These are phyloP conservation scores for Phaseolus coccineus DNA, from an alignment of 331 rosid genomes.

Conservation along the genomic window DNA sequence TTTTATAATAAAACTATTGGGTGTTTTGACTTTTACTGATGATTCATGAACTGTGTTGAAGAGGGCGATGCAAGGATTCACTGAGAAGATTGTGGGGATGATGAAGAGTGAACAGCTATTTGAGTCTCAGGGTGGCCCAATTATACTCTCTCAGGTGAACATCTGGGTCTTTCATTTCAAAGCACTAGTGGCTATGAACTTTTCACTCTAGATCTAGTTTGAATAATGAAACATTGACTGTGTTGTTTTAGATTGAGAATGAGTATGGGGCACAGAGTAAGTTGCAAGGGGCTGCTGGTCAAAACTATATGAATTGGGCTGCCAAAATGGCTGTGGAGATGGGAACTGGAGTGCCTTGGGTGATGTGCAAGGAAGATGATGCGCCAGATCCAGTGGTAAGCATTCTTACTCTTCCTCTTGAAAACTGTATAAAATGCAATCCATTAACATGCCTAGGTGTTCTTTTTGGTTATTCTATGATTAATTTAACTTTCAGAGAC, in stretches of 20 bases:
- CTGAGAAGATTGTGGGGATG: constrained; percentile 84
- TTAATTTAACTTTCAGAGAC: background rate
- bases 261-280: constrained; percentile 76
- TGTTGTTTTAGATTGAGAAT: constrained; percentile 72
- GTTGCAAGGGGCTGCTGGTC: constrained; percentile 65
- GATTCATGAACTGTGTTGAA: constrained; percentile 44
- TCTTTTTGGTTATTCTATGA: constrained; percentile 12
- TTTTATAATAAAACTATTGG: background rate
- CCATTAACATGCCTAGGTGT: constrained; percentile 5
- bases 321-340: constrained; percentile 80
- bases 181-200: constrained; percentile 9
- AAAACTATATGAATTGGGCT: constrained; percentile 78
- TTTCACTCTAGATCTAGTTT: constrained; percentile 29
- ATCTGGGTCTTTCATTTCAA: background rate
- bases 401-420: constrained; percentile 16
- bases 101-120: constrained; percentile 77
- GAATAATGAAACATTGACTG: constrained; percentile 12
- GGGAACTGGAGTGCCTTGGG: constrained; percentile 90
- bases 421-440: constrained; percentile 16
- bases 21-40: constrained; percentile 19
- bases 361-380: constrained; percentile 94
- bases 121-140: constrained; percentile 92
- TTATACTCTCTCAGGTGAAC: constrained; percentile 85
- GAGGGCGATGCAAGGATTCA: constrained; percentile 90
- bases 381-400: constrained; percentile 91